These are phyloP conservation scores for Aspergillus brunneoviolaceus DNA, from an alignment of 2,329 filamentous ascomycete species.

Conservation along the genomic window DNA sequence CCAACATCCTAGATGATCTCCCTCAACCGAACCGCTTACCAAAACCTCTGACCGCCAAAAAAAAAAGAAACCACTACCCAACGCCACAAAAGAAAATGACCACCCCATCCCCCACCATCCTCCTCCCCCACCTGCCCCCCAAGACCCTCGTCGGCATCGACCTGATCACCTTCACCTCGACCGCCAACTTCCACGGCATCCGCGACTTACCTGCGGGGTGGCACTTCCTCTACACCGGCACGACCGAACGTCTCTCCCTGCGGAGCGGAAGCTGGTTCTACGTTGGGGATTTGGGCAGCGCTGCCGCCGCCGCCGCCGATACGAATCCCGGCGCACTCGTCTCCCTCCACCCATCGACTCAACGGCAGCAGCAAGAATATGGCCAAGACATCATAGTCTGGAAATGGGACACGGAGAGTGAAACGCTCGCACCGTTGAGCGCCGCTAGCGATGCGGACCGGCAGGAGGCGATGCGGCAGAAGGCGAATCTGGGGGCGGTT, in stretches of 20 bases:
- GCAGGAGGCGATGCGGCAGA: slow-evolving; percentile 53
- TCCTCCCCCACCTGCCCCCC: slow-evolving; percentile 47
- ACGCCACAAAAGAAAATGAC: not conserved
- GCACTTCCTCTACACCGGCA: slow-evolving; percentile 63
- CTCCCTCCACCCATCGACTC: not conserved
- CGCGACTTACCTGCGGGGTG: slow-evolving; percentile 58
- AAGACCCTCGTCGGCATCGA: slow-evolving; percentile 53
- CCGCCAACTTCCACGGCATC: slow-evolving; percentile 61
- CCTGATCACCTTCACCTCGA: slow-evolving; percentile 62
- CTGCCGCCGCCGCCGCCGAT: slow-evolving; percentile 8
- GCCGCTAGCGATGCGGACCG: slow-evolving; percentile 34
- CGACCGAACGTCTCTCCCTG: slow-evolving; percentile 58
- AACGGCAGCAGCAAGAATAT: slow-evolving; percentile 17
- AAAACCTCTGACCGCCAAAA: not conserved
- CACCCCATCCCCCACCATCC: slow-evolving; percentile 34
- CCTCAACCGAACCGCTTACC: not conserved
- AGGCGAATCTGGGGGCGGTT: slow-evolving; percentile 56
- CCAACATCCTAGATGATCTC: not conserved
- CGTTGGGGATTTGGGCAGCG: slow-evolving; percentile 41
- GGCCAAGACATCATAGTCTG: slow-evolving; percentile 52
- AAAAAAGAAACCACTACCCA: not conserved
- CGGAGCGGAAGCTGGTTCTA: slow-evolving; percentile 64
- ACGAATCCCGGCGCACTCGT: slow-evolving; percentile 17
- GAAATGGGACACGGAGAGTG: slow-evolving; percentile 51
- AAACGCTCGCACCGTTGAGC: slow-evolving; percentile 36